A percentile compares a stretch with the other conserved stretches of the same genome.
These are phyloP conservation scores for Vachellia collinsii DNA, from an alignment of 306 rosid genomes.

Conservation along the genomic window DNA sequence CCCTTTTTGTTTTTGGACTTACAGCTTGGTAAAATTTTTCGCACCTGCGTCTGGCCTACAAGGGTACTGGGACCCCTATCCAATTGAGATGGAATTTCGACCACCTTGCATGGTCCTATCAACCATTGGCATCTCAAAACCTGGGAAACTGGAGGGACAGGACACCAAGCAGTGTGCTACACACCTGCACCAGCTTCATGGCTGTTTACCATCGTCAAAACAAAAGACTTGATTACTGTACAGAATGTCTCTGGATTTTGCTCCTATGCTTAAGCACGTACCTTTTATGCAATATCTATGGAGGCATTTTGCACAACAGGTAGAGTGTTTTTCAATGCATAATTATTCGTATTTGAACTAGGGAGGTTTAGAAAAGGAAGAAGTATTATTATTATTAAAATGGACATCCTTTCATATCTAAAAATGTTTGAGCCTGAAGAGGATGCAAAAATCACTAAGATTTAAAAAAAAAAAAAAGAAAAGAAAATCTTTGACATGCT, in stretches of 20 bases:
- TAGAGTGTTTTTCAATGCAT: neutral
- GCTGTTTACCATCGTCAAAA: slow-evolving; percentile 71
- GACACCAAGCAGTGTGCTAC: slow-evolving; percentile 63
- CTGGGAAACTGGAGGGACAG: slow-evolving; percentile 72
- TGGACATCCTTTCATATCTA: neutral
- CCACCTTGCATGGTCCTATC: slow-evolving; percentile 85
- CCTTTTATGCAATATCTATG: slow-evolving; percentile 27
- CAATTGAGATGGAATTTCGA: slow-evolving; percentile 78
- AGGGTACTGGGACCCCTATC: slow-evolving; percentile 86
- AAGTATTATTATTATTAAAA: neutral
- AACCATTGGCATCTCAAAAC: slow-evolving; percentile 81
- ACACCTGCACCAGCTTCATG: slow-evolving; percentile 81
- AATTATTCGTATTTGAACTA: neutral
- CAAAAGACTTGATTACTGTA: slow-evolving; percentile 63
- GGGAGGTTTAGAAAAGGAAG: neutral
- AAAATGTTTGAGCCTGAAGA: neutral
- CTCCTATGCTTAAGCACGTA: slow-evolving; percentile 63
- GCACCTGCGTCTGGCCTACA: slow-evolving; percentile 72
- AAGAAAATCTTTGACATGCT: neutral
- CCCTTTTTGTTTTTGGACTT: slow-evolving; percentile 32
- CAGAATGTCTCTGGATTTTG: slow-evolving; percentile 80
- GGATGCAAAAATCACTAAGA: neutral
- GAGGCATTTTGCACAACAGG: slow-evolving; percentile 33
- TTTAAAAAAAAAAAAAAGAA: too few relatives aligned
- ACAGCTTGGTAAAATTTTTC: slow-evolving; percentile 74